These are phyloP conservation scores for Panellus pusillus DNA, from an alignment of 768 basidiomycete species.

Conservation along the genomic window DNA sequence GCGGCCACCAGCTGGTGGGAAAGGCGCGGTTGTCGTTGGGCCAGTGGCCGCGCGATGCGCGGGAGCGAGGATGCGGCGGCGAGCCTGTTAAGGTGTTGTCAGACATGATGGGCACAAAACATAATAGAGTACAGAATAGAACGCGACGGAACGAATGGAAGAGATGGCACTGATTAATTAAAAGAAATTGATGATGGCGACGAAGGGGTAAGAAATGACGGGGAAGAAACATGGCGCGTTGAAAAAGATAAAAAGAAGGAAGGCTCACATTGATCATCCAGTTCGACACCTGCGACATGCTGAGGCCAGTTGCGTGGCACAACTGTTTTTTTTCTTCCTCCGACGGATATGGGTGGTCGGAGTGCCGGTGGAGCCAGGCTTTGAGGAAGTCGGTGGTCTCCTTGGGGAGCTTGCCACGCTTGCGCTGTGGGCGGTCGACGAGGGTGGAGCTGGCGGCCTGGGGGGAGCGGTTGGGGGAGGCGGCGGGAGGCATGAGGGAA, in stretches of 20 bases:
- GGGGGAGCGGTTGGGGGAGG: constrained; percentile 57
- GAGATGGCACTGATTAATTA: constrained; percentile 20
- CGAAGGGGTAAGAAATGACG: constrained; percentile 14
- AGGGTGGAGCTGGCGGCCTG: constrained; percentile 57
- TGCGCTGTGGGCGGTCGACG: constrained; percentile 76
- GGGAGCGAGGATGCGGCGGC: constrained; percentile 80
- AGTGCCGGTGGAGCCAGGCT: constrained; percentile 85
- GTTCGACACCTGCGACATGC: constrained; percentile 88
- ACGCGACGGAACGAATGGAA: constrained; percentile 13
- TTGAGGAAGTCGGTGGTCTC: constrained; percentile 89
- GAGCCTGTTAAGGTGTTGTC: constrained; percentile 49
- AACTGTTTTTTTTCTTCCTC: constrained; percentile 91
- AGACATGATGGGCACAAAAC: constrained; percentile 15
- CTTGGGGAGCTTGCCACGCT: constrained; percentile 86
- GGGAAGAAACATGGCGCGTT: neutral
- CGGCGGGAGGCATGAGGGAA: constrained; percentile 43
- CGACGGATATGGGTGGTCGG: constrained; percentile 86
- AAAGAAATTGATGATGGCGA: constrained; percentile 14
- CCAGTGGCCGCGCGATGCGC: constrained; percentile 74
- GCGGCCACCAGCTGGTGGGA: constrained; percentile 49
- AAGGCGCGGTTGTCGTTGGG: constrained; percentile 78
- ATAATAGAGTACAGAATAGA: constrained; percentile 17
- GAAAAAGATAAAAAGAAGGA: constrained; percentile 10
- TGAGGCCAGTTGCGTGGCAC: constrained; percentile 81
- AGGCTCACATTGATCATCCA: constrained; percentile 85